A percentile compares a stretch with the other conserved stretches of the same genome.
Conservation (phyloP, 805 yeast genomes). For the Metschnikowia lochheadii region DNA sequence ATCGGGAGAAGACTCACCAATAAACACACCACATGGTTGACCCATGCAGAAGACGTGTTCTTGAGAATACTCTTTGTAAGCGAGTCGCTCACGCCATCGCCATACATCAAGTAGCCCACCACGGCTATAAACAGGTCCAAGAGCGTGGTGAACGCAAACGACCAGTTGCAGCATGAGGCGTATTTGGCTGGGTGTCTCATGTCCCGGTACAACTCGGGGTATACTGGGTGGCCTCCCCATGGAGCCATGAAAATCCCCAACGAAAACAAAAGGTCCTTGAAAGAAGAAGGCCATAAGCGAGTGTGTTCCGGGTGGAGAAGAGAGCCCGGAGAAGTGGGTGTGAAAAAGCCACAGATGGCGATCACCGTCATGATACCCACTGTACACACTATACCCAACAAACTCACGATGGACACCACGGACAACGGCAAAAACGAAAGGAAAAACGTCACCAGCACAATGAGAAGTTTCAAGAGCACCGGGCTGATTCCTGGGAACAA, state of each 20-base stretch:
- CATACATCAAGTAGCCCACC: constrained; percentile 78
- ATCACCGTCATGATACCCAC: constrained; percentile 46
- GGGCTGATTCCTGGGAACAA: constrained; percentile 9
- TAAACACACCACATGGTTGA: constrained; percentile 31
- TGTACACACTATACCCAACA: constrained; percentile 56
- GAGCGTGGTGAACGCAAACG: constrained; percentile 54
- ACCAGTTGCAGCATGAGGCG: constrained; percentile 45
- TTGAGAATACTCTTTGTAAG: constrained; percentile 70
- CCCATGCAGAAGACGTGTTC: constrained; percentile 67
- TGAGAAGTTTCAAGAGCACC: constrained; percentile 28
- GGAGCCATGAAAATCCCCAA: constrained; percentile 71
- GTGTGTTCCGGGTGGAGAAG: constrained; percentile 45
- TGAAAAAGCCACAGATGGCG: constrained; percentile 43
- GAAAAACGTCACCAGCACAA: constrained; percentile 38
- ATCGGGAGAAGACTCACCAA: constrained; percentile 38
- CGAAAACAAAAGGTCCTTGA: constrained; percentile 42
- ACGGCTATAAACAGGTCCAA: constrained; percentile 61
- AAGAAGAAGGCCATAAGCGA: constrained; percentile 28
- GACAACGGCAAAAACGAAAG: constrained; percentile 54
- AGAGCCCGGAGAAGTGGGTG: constrained; percentile 49
- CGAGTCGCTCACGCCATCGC: constrained; percentile 61
- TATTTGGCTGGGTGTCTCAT: constrained; percentile 69
- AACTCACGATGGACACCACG: constrained; percentile 50
- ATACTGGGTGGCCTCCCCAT: constrained; percentile 82
- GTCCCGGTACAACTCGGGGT: constrained; percentile 72